Conservation (phyloP, 2,329 filamentous ascomycete genomes). For the Dothistroma pini region DNA sequence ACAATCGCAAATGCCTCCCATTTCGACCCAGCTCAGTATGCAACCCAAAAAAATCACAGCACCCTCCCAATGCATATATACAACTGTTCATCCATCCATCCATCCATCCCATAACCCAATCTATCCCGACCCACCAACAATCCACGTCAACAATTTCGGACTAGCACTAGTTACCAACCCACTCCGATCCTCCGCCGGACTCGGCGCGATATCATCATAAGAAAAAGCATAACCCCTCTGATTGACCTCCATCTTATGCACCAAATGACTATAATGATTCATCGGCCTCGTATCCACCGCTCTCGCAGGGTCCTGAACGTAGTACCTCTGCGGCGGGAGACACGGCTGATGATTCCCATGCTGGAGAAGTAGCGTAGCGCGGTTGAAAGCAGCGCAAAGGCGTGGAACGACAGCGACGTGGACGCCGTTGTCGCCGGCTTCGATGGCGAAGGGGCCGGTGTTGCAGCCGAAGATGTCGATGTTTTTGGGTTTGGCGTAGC, state of each 20-base stretch:
- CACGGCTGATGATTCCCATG: conserved; percentile 49
- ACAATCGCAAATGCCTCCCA: neutral
- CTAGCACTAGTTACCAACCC: conserved; percentile 45
- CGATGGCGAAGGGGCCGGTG: conserved; percentile 55
- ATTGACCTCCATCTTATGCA: conserved; percentile 59
- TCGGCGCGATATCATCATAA: conserved; percentile 62
- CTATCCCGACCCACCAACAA: conserved; percentile 42
- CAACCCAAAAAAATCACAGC: no score
- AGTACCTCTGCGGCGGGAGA: conserved; percentile 33
- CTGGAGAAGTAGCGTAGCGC: conserved; percentile 59
- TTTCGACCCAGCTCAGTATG: no score
- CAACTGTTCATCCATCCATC: neutral
- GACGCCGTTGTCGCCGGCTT: conserved; percentile 38
- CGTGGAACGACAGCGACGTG: conserved; percentile 62
- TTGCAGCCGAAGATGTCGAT: conserved; percentile 65
- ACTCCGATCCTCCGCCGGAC: conserved; percentile 44
- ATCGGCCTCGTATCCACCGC: conserved; percentile 40
- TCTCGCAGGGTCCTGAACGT: conserved; percentile 32
- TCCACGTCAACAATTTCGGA: conserved; percentile 44
- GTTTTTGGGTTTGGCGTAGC: conserved; percentile 56
- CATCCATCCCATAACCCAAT: no score
- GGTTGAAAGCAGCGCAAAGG: conserved; percentile 70
- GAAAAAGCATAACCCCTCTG: conserved; percentile 63
- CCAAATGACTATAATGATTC: conserved; percentile 57
- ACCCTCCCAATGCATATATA: no score